Base-by-base conservation (phyloP, 805 yeast species). In the Metschnikowia lochheadii region DNA sequence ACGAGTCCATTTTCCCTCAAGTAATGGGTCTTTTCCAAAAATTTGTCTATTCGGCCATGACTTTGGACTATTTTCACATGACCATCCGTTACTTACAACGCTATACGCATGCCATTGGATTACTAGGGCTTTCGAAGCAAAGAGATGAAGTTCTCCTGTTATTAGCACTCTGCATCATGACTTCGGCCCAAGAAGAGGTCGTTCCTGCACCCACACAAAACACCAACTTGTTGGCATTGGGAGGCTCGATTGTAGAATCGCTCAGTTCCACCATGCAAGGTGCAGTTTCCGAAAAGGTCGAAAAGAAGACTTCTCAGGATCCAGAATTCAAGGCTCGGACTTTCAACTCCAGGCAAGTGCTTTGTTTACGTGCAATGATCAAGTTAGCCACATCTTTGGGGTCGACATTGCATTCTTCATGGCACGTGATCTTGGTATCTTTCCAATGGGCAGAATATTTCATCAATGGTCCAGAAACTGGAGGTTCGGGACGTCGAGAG, bases 321-420 rank as follows among this genome's bases (percentile, higher is more conserved):
- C 17, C 23, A 14, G 23, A 47, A 40, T 2, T 7, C 40, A 35
- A 36, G 56, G 7, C 38, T 5, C 38, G 45, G 11, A 32, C 21
- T 32, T 70, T 87, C 40, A 81, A 83, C 52, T 75, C 87, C 0
- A 77, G 96, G 48, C 89, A 88, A 54, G 76, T 88, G 1, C 76
- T 84, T 8, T 82, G 96, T 56, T 79, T 89, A 37, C 74, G 96
- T 45, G 97, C 96, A 0, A 66, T 92, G 36, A 70, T 84, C 3
- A 87, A 89, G 52, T 70, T 92, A 44, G 90, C 92, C 0, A 77
- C 84, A 2, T 87, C 96, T 0, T 67, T 92, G n/a, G 97, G 97
- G 0, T 79, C 91, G 0, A 78, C 83, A 1, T 72, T 92, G 14
- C 78, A 78, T 5, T 63, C 69, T 3, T 80, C 86, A 32, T 92